Base-by-base conservation (phyloP, 2,329 filamentous ascomycete species). In the Helotiales sp. region DNA sequence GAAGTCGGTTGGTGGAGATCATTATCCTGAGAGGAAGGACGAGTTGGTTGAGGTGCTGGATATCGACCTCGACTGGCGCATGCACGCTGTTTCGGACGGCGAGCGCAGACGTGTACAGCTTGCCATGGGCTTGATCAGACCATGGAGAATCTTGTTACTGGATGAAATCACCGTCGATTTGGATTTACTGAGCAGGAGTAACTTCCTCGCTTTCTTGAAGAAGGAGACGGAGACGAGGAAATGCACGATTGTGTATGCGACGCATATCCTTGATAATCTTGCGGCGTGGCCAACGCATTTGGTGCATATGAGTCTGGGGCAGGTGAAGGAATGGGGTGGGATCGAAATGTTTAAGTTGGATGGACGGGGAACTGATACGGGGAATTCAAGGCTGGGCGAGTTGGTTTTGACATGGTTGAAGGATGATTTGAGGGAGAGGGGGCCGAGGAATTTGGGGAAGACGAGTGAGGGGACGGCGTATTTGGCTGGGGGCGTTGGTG, bases 101-200 rank as follows among this genome's bases (percentile, higher is more conserved):
- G 96, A 99, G 83, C 83, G 96, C 17, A 86, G 96, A 17, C 86
- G 96, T 20, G 96, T 99, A 6, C 96, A 99, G 82, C 85, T 99
- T 7, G 94, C 94, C 69, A 99, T 99, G 96, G 96, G 96, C 0
- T 83, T 99, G 8, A 80, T 99, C 52, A 85, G 95, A 2, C 96
- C 96, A 0, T 99, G 96, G 96, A 89, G 88, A 11, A 91, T 99
- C 3, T 83, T 99, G 30, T 84, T 99, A 62, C 86, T 99, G 47
- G 96, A 99, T 77, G 95, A 98, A 79, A 97, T 98, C 78, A 99
- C 96, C 0, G 96, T 99, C 8, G 96, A 99, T 79, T 83, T 99
- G 69, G 96, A 99, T 79, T 86, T 99, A 66, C 85, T 97, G 68
- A 92, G 88, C 64, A 87, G 96, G 17, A 89, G 89, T 74, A 90